Percentiles rank a stretch among this genome's conserved stretches.
phyloP scores from a whole-genome alignment of 2,329 filamentous ascomycete species.

The Celoporthe dispersa region DNA sequence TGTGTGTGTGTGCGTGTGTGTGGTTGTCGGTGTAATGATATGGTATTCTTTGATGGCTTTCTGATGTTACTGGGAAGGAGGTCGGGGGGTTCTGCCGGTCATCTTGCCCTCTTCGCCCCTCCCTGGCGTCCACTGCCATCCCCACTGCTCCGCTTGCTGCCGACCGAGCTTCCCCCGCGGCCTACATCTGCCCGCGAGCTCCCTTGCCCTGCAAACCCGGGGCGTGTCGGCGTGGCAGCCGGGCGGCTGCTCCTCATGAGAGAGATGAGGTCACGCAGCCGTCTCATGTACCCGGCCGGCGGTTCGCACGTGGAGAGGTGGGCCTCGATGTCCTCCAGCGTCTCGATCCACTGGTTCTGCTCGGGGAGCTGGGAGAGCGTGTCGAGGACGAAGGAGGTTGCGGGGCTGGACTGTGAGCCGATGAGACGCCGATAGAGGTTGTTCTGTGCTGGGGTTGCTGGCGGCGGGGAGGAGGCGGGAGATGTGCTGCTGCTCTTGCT shows the following conservation, averaged over 20 bases:
- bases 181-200: constrained; percentile 27
- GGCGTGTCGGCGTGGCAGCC: background rate
- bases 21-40: background rate
- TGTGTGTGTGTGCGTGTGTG: background rate
- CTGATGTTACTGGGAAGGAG: background rate
- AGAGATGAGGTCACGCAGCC: constrained; percentile 38
- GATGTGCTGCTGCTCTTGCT: background rate
- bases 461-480: background rate
- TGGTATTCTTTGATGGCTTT: background rate
- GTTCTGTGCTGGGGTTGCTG: constrained; percentile 36
- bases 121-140: constrained; percentile 23
- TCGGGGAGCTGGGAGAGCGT: constrained; percentile 50
- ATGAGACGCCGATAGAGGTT: constrained; percentile 56
- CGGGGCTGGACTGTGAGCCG: constrained; percentile 44
- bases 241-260: constrained; percentile 34
- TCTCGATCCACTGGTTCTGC: constrained; percentile 48
- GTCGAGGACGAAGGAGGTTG: constrained; percentile 49
- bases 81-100: background rate
- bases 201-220: constrained; percentile 12
- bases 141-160: constrained; percentile 23
- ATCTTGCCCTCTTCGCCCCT: constrained; percentile 28
- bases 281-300: constrained; percentile 37
- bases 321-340: constrained; percentile 41
- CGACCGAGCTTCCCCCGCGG: constrained; percentile 6
- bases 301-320: constrained; percentile 34